Conservation (phyloP, 768 basidiomycete species). For the Tremella yokohamensis region DNA sequence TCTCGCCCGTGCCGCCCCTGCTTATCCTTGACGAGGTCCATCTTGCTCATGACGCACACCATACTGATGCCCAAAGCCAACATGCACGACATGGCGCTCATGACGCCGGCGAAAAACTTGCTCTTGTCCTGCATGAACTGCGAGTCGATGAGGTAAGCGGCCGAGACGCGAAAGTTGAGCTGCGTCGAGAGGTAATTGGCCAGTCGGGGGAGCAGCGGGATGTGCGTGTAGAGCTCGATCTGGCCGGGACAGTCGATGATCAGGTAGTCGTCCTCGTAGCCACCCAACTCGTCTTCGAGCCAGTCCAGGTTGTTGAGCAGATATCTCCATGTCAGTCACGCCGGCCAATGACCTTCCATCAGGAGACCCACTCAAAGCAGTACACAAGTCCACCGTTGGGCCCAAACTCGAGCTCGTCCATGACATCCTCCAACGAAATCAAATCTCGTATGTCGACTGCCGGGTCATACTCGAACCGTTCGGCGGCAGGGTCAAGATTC, state of each 20-base stretch:
- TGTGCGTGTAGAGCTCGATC: constrained; percentile 97
- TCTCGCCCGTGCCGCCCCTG: constrained; percentile 63
- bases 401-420: constrained; percentile 89
- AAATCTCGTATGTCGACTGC: constrained; percentile 90
- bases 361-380: constrained; percentile 87
- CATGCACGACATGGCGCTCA: constrained; percentile 99
- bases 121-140: constrained; percentile 99
- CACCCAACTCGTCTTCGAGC: constrained; percentile 92
- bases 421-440: constrained; percentile 88
- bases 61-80: constrained; percentile 94
- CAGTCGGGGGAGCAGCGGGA: constrained; percentile 88
- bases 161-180: constrained; percentile 79
- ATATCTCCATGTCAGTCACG: constrained; percentile 62
- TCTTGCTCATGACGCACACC: constrained; percentile 98
- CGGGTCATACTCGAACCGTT: constrained; percentile 87
- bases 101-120: constrained; percentile 96
- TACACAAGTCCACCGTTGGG: constrained; percentile 97
- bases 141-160: constrained; percentile 88
- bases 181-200: constrained; percentile 63
- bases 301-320: constrained; percentile 95
- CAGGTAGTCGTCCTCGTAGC: constrained; percentile 89
- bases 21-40: constrained; percentile 78
- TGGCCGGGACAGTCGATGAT: constrained; percentile 58
- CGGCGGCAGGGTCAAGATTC: constrained; percentile 95
- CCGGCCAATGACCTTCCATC: background rate